These are phyloP conservation scores for Blastocystis sp. DNA, from an alignment of 352 stramenopile genomes.

Conservation along the genomic window DNA sequence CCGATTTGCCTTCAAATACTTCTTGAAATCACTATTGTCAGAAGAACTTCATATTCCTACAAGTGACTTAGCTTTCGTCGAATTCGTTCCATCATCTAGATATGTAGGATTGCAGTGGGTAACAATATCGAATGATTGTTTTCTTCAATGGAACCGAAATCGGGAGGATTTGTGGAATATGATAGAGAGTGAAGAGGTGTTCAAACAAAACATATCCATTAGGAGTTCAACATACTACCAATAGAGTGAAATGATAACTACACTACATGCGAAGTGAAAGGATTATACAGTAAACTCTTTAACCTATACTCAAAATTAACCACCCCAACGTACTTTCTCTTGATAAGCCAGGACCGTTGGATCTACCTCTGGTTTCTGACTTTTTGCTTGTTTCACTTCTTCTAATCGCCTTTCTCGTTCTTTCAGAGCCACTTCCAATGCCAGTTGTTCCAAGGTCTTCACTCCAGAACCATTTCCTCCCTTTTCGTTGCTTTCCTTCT, in stretches of 20 bases:
- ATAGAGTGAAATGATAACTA: neutral
- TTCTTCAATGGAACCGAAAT: too few species aligned
- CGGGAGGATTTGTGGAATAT: too few species aligned
- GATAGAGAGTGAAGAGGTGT: too few species aligned
- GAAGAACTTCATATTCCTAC: neutral
- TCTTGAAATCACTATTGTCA: constrained; percentile 41
- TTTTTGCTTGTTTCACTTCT: constrained; percentile 5
- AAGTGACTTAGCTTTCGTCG: constrained; percentile 1
- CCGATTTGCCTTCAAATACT: constrained; percentile 76
- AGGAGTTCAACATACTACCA: too few species aligned
- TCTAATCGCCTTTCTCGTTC: constrained; percentile 16
- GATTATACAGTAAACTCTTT: neutral
- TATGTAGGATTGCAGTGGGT: too few species aligned
- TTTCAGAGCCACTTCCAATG: constrained; percentile 1
- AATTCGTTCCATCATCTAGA: constrained; percentile 48
- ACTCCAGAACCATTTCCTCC: too few species aligned
- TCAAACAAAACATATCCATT: too few species aligned
- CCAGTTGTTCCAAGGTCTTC: neutral
- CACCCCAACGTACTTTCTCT: neutral
- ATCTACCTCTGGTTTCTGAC: neutral
- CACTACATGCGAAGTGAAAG: neutral
- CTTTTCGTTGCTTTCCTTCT: neutral
- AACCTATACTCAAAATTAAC: neutral
- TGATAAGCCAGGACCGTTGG: constrained; percentile 3
- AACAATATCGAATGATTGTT: too few species aligned